phyloP scores from a whole-genome alignment of 2,329 filamentous ascomycete species.

The Exophiala viscosa region DNA sequence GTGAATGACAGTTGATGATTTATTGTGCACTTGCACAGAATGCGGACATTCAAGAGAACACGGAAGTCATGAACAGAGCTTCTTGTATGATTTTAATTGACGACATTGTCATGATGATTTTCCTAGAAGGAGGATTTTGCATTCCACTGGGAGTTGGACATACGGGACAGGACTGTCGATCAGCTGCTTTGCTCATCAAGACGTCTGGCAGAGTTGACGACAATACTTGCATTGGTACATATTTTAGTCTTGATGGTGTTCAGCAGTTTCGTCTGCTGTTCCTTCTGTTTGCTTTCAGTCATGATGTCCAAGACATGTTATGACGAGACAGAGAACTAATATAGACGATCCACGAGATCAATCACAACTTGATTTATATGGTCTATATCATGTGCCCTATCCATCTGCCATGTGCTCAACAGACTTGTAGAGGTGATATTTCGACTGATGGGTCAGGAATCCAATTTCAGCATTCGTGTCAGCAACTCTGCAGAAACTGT shows the following conservation, averaged over 20 bases:
- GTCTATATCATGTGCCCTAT: too few species aligned
- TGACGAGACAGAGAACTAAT: background rate
- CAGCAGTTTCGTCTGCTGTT: background rate
- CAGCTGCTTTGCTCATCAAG: background rate
- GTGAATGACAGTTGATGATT: conserved; percentile 11
- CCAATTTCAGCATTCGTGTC: too few species aligned
- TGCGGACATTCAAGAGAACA: conserved; percentile 1
- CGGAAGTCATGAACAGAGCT: background rate
- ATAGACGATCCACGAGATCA: too few species aligned
- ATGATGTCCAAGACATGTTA: background rate
- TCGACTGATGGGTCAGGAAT: too few species aligned
- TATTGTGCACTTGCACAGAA: conserved; percentile 13
- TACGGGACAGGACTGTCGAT: background rate
- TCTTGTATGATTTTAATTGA: background rate
- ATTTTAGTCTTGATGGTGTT: background rate
- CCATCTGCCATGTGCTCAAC: too few species aligned
- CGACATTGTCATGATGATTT: background rate
- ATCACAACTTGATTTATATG: too few species aligned
- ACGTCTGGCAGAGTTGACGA: background rate
- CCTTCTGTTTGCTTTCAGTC: background rate
- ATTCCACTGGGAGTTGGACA: too few species aligned
- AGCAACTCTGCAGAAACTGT: too few species aligned
- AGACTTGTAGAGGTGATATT: too few species aligned
- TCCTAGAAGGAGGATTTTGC: background rate
- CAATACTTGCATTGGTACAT: background rate